phyloP scores from a whole-genome alignment of 2,329 filamentous ascomycete species.

The Bipolaris sorokiniana region DNA sequence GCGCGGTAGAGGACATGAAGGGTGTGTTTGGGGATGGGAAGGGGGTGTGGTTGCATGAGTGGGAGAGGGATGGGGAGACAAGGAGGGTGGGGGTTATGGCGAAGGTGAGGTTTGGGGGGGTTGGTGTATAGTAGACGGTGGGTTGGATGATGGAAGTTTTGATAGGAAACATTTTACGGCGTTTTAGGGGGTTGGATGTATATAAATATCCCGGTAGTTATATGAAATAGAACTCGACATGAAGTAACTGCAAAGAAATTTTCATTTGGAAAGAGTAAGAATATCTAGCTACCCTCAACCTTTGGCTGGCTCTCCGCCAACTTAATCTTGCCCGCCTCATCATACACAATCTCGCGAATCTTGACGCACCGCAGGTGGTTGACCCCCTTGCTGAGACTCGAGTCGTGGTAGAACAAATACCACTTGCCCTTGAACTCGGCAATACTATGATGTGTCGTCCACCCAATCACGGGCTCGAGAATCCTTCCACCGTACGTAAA shows the following conservation, averaged over 20 bases:
- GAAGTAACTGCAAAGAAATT: no score
- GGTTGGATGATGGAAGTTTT: not conserved
- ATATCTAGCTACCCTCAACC: conserved; percentile 11
- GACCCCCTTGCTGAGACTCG: conserved; percentile 69
- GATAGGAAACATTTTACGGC: not conserved
- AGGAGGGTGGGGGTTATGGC: conserved; percentile 6
- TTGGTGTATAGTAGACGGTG: not conserved
- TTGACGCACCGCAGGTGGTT: conserved; percentile 76
- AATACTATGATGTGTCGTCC: conserved; percentile 83
- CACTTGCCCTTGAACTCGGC: conserved; percentile 74
- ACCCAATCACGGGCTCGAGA: conserved; percentile 76
- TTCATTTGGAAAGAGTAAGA: no score
- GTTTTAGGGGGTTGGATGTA: not conserved
- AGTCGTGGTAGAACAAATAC: conserved; percentile 80
- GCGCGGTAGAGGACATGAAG: conserved; percentile 47
- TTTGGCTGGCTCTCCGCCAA: conserved; percentile 42
- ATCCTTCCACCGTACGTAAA: conserved; percentile 76
- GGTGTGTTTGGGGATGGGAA: conserved; percentile 57
- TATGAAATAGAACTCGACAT: no score
- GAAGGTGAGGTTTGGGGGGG: not conserved
- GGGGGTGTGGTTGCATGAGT: conserved; percentile 49
- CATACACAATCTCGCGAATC: conserved; percentile 76
- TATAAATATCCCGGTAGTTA: no score
- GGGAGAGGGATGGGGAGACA: conserved; percentile 24
- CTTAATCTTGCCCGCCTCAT: conserved; percentile 67